phyloP scores from a whole-genome alignment of 768 basidiomycete species.

The Pleurotus platypus region DNA sequence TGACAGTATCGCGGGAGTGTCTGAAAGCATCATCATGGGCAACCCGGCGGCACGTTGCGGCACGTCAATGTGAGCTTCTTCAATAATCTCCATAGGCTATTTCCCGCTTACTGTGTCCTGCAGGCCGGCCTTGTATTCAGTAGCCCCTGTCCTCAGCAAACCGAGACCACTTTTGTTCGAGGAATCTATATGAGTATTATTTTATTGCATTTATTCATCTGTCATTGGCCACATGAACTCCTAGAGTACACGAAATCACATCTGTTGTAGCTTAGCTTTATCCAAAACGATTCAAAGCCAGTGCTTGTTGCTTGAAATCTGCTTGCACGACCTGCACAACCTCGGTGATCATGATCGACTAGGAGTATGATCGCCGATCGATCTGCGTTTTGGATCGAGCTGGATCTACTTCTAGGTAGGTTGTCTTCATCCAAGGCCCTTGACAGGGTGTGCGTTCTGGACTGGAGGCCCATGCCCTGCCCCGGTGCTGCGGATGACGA shows the following conservation, averaged over 20 bases:
- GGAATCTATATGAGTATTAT: conserved; percentile 11
- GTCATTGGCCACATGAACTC: neutral
- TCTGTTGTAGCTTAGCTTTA: too few species aligned
- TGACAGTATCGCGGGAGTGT: conserved; percentile 93
- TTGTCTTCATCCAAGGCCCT: neutral
- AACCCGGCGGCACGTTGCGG: conserved; percentile 93
- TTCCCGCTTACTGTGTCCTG: conserved; percentile 6
- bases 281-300: too few species aligned
- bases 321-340: neutral
- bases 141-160: conserved; percentile 41
- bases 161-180: conserved; percentile 50
- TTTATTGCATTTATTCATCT: neutral
- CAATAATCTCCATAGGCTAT: neutral
- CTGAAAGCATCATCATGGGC: conserved; percentile 99
- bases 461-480: neutral
- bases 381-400: neutral
- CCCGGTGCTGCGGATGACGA: conserved; percentile 1
- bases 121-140: conserved; percentile 50
- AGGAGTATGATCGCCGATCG: conserved; percentile 5
- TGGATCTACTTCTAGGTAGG: conserved; percentile 1
- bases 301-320: too few species aligned
- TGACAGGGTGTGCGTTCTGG: neutral
- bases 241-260: neutral
- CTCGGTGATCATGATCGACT: neutral
- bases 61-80: conserved; percentile 75